A percentile compares a stretch with the other conserved stretches of the same genome.
phyloP scores from a whole-genome alignment of 148 eudicot genomes.

The Oxyria digyna region DNA sequence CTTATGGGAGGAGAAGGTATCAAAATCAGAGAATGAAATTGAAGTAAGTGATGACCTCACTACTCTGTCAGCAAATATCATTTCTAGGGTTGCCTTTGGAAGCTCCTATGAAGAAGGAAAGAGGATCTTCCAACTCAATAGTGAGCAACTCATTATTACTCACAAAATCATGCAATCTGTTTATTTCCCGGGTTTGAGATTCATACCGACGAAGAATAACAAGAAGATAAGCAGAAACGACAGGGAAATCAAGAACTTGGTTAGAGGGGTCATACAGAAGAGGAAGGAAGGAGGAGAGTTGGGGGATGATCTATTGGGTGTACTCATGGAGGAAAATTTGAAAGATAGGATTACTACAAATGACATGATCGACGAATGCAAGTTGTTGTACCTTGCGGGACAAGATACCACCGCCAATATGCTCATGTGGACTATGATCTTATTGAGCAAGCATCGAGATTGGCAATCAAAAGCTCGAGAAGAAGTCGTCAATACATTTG shows the following conservation, averaged over 20 bases:
- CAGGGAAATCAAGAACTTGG: conserved; percentile 13
- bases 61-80: conserved; percentile 22
- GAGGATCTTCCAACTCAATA: conserved; percentile 19
- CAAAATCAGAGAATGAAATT: conserved; percentile 18
- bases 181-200: conserved; percentile 23
- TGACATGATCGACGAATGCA: conserved; percentile 28
- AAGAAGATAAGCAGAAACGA: conserved; percentile 16
- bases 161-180: not conserved
- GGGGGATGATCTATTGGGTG: conserved; percentile 19
- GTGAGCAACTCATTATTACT: conserved; percentile 14
- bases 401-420: conserved; percentile 26
- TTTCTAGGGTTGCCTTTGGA: conserved; percentile 29
- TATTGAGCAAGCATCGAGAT: conserved; percentile 24
- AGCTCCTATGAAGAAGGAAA: conserved; percentile 27
- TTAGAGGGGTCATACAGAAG: conserved; percentile 15
- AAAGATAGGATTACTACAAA: conserved; percentile 13
- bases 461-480: conserved; percentile 25
- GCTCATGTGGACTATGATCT: conserved; percentile 30
- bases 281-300: conserved; percentile 7
- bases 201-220: conserved; percentile 21
- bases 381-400: conserved; percentile 33
- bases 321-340: conserved; percentile 9
- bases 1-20: conserved; percentile 25
- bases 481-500: not conserved
- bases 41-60: conserved; percentile 31